A percentile compares a stretch with the other conserved stretches of the same genome.
phyloP scores from a whole-genome alignment of 1,139 yeast genomes.

The Yamadazyma pseudoaaseri region DNA sequence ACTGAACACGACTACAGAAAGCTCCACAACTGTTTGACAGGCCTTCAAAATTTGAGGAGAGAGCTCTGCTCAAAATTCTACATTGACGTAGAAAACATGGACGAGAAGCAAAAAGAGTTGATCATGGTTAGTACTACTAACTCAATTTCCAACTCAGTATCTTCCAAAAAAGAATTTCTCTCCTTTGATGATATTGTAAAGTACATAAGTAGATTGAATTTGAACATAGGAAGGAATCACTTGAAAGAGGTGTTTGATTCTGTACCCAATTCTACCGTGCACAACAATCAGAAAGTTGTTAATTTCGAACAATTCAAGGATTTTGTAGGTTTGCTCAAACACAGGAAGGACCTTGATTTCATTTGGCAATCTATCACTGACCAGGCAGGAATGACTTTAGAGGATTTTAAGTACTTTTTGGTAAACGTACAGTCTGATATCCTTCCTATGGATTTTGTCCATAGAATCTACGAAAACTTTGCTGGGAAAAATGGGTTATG shows the following conservation, averaged over 20 bases:
- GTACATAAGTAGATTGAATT: constrained; percentile 66
- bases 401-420: constrained; percentile 51
- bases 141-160: constrained; percentile 7
- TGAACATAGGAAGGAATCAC: constrained; percentile 44
- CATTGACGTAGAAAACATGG: constrained; percentile 27
- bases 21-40: constrained; percentile 58
- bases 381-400: not conserved
- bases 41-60: constrained; percentile 38
- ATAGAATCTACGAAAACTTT: constrained; percentile 47
- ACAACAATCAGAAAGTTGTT: constrained; percentile 26
- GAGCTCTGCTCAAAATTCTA: constrained; percentile 33
- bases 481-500: constrained; percentile 30
- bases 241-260: constrained; percentile 41
- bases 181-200: constrained; percentile 66
- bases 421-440: constrained; percentile 50
- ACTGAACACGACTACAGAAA: constrained; percentile 58
- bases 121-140: constrained; percentile 20
- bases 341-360: constrained; percentile 29
- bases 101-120: constrained; percentile 24
- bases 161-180: constrained; percentile 35
- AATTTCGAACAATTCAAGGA: constrained; percentile 70
- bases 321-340: constrained; percentile 56
- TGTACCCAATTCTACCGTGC: constrained; percentile 34
- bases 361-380: constrained; percentile 24
- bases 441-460: constrained; percentile 17